These are phyloP conservation scores for Pistacia atlantica DNA, from an alignment of 345 rosid genomes.

Conservation along the genomic window DNA sequence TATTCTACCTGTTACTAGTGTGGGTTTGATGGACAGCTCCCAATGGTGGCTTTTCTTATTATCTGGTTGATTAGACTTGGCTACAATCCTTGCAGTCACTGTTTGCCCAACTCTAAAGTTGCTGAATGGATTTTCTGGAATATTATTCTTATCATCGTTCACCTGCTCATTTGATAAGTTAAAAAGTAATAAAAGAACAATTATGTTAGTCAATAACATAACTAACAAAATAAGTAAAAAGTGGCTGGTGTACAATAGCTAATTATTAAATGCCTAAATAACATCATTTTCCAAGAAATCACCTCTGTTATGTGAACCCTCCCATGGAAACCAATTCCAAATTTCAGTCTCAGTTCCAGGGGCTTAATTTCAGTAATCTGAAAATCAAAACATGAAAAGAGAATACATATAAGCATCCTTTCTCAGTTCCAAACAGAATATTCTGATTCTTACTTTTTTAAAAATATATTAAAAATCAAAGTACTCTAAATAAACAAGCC, in stretches of 20 bases:
- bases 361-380: conserved; percentile 91
- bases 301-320: conserved; percentile 95
- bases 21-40: conserved; percentile 85
- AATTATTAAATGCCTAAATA: conserved; percentile 12
- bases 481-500: too few relatives aligned
- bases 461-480: too few relatives aligned
- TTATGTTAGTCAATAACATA: conserved; percentile 1
- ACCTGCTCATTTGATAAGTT: conserved; percentile 49
- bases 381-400: conserved; percentile 23
- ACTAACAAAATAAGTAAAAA: conserved; percentile 5
- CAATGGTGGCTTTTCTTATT: conserved; percentile 55
- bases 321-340: conserved; percentile 77
- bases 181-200: conserved; percentile 4
- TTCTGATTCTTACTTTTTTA: too few relatives aligned
- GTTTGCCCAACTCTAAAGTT: conserved; percentile 84
- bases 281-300: conserved; percentile 25
- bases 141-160: conserved; percentile 46
- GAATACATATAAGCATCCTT: background rate
- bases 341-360: conserved; percentile 80
- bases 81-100: conserved; percentile 74
- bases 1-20: conserved; percentile 58
- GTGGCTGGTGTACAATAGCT: background rate
- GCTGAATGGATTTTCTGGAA: conserved; percentile 59
- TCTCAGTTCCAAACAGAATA: background rate
- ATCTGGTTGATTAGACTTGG: conserved; percentile 51